Evolutionary conservation across 2,329 filamentous ascomycete genomes (phyloP), one percentile per base, ranked within the genome.

Genomic region (Diaporthe amygdali): DNA sequence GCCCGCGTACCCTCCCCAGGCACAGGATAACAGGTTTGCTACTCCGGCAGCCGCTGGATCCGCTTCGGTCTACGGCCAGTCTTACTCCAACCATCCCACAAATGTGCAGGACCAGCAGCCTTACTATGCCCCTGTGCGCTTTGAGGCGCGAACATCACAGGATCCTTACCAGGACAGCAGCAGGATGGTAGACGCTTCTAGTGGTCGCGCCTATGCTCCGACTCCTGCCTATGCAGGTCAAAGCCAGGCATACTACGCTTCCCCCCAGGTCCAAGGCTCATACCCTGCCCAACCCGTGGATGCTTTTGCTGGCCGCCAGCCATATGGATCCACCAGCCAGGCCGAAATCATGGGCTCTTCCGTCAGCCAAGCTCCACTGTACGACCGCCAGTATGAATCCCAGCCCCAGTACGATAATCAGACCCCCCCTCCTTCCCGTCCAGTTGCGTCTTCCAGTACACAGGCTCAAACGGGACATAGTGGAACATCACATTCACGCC

Each of bases 281-380:
- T 83, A 83, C 73, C 76, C 79, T 66, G 77, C 82, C 75, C 86
- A 87, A 76, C 83, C 86, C 72, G 78, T 82, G 78, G 88, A 90
- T 79, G 82, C 87, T 55, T 85, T 86, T 74, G 89, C 87, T 75
- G 87, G 87, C 82, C 89, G 89, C 85, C 86, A 86, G 86, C 52
- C 66, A n/a, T 91, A 87, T 82, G 78, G 75, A 76, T 80, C 78
- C 76, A 77, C 77, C 71, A 73, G 71, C 74, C 73, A 74, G 56
- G 41, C 69, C 34, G 71, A 73, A 10, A 66, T 66, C 30, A 25
- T 39, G 64, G 67, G 64, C 25, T 59, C 71, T 30, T 44, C 54
- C 68, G 27, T 71, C 72, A 72, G 41, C 74, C 70, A 68, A 52
- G 68, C 69, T 25, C 73, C 74, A 67, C 72, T 73, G 74, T 71